Base-by-base conservation (phyloP, 352 stramenopile genomes). In the Phytophthora sansomeana region DNA sequence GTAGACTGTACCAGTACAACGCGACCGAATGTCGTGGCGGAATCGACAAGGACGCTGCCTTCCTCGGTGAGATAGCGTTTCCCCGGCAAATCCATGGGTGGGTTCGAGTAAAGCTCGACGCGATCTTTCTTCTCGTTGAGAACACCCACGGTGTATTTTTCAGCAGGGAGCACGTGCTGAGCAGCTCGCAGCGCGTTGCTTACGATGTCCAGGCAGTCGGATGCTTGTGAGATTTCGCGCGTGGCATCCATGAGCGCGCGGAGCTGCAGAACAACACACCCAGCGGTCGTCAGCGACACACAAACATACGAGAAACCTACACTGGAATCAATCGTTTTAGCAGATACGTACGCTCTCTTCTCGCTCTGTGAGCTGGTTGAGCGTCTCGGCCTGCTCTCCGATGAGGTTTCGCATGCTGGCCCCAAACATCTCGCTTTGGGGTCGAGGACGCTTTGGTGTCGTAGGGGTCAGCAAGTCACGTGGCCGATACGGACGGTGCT, bases 31-130 rank as follows among this genome's bases (percentile, higher is more conserved):
- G 80, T 92, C 1, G 78, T 90, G 42, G 82, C 77, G 16, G 77
- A 85, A 50, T 89, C 83, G 5, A 90, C 73, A 3, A 82, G 55
- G 9, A 85, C 57, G 16, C 58, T 74, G 32, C 78, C 81, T 71
- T 90, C 83, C 39, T 90, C 81, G 4, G 33, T 65, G 49, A 90
- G 78, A 46, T 82, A 81, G 19, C 69, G 57, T 21, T 85, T 75
- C 13, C 80, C 43, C 0, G 72, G 67, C 9, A 87, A 59, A 1
- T 70, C 64, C 19, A 92, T 68, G 0, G 80, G 80, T 16, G 80
- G 77, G 26, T 89, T 92, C 4, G 81, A 92, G 53, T 82, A 87
- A 19, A 92, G 54, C 16, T 86, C 77, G 5, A 92, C 66, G 36
- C 71, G 60, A 28, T 87, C 77, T 52, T 85, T 89, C 55, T 87